phyloP scores from a whole-genome alignment of 2,329 filamentous ascomycete genomes.

The Botrytis paeoniae region DNA sequence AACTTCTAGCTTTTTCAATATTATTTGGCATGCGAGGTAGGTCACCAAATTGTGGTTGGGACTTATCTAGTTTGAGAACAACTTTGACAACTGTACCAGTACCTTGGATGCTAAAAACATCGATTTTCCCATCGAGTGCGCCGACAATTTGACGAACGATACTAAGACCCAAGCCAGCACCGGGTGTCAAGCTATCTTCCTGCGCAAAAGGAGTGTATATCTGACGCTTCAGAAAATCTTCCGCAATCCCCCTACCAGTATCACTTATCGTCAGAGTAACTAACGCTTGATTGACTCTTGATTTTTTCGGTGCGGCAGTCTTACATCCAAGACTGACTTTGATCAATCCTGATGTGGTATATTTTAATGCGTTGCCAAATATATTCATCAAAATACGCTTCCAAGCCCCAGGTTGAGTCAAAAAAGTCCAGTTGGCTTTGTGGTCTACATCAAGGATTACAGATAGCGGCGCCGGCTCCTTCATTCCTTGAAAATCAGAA shows the following conservation, averaged over 20 bases:
- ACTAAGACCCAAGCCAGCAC: slow-evolving; percentile 61
- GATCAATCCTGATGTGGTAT: slow-evolving; percentile 52
- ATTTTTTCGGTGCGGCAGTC: slow-evolving; percentile 28
- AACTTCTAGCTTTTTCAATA: slow-evolving; percentile 3
- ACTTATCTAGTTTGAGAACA: slow-evolving; percentile 16
- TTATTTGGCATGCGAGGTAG: slow-evolving; percentile 36
- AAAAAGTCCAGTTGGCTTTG: slow-evolving; percentile 37
- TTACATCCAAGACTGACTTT: slow-evolving; percentile 41
- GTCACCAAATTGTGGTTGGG: slow-evolving; percentile 33
- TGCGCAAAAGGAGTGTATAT: slow-evolving; percentile 56
- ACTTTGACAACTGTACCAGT: slow-evolving; percentile 52
- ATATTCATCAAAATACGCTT: slow-evolving; percentile 55
- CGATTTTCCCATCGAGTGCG: slow-evolving; percentile 56
- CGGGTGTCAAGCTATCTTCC: slow-evolving; percentile 53
- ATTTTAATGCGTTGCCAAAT: slow-evolving; percentile 61
- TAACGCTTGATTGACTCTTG: slow-evolving; percentile 23
- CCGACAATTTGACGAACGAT: slow-evolving; percentile 63
- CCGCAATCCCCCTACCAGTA: slow-evolving; percentile 62
- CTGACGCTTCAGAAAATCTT: slow-evolving; percentile 56
- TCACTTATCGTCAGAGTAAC: slow-evolving; percentile 51
- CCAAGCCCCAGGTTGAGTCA: slow-evolving; percentile 32
- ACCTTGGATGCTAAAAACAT: slow-evolving; percentile 51
- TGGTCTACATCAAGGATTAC: slow-evolving; percentile 46
- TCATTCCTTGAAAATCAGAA: background rate
- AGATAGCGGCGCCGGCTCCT: slow-evolving; percentile 34